Evolutionary conservation across 768 basidiomycete species (phyloP).

Genomic region (Lactifluus rugatus): DNA sequence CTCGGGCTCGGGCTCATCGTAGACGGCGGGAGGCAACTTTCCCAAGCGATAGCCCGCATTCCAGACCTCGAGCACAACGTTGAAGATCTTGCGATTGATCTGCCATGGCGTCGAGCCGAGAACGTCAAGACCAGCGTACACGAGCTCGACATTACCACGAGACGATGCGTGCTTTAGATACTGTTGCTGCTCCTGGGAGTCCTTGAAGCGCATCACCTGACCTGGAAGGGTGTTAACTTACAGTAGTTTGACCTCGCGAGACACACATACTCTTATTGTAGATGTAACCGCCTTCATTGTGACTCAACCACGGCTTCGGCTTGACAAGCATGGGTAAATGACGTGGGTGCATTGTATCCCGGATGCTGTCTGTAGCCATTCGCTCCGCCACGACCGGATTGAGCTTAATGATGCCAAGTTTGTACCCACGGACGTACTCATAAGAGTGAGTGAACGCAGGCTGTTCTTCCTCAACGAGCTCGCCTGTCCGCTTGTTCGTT

Average conservation of each 20-base stretch:
- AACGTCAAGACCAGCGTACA: constrained; percentile 84
- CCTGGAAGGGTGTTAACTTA: constrained; percentile 30
- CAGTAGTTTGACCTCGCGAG: not conserved
- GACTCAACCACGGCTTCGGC: constrained; percentile 77
- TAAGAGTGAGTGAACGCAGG: constrained; percentile 89
- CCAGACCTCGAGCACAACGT: constrained; percentile 56
- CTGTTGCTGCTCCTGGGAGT: constrained; percentile 70
- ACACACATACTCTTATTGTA: constrained; percentile 55
- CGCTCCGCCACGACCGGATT: constrained; percentile 73
- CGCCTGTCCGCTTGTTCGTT: constrained; percentile 46
- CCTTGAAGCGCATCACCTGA: constrained; percentile 86
- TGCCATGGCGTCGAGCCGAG: constrained; percentile 86
- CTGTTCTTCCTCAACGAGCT: constrained; percentile 64
- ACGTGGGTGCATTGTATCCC: constrained; percentile 75
- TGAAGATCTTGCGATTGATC: constrained; percentile 62
- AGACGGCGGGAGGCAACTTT: constrained; percentile 72
- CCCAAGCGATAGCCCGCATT: constrained; percentile 74
- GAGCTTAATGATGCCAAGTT: constrained; percentile 83
- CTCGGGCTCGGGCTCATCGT: constrained; percentile 55
- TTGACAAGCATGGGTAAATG: constrained; percentile 93
- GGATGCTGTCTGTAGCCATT: constrained; percentile 62
- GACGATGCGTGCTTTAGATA: constrained; percentile 70
- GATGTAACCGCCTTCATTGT: constrained; percentile 76
- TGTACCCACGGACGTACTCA: constrained; percentile 88
- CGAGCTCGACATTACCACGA: constrained; percentile 67